Base-by-base conservation (phyloP, 2,329 filamentous ascomycete species). In the Cladosporium sp. region DNA sequence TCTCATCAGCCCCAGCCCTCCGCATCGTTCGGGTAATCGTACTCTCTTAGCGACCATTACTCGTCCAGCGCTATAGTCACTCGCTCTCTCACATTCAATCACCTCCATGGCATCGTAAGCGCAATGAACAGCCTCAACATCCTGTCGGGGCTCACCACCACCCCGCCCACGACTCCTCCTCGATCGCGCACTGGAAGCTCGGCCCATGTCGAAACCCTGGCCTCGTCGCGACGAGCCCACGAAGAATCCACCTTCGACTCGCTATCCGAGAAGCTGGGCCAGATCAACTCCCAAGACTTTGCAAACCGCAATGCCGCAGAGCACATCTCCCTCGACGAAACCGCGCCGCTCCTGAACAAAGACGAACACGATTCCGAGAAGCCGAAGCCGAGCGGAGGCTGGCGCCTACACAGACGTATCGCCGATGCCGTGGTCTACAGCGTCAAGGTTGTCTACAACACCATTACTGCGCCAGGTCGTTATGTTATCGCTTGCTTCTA, bases 111-210 rank as follows among this genome's bases (percentile, higher is more conserved):
- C 81, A 76, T 75, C 70, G 71, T 74, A 76, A 79, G 79, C 83
- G 91, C 85, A 81, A 97, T 97, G 94, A 97, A 97, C 88, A 96
- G 93, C 75, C 85, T 97, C 83, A 96, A 95, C 82, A 92, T 97
- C 79, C 88, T 97, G 78, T 95, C 92, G 75, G 88, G 91, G 77
- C 86, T 88, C 76, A 85, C 86, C 75, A 83, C 82, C 76, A 84
- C 85, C 69, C 82, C 85, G 70, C 79, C 80, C 62, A 53, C 62
- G 51, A 64, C 62, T 51, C 63, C 63, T 53, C 63, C 63, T 16
- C 83, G 84, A 69, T 83, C 84, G 67, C 83, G 85, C 30, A 74
- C 71, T 26, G 67, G 69, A 57, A 74, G 71, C 46, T 70, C 70
- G 26, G 69, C 71, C 46, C 64, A 72, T 21, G 64, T 71, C 30